Conservation (phyloP, 371 early-diverging fungal species). For the Rhizopus delemar region DNA sequence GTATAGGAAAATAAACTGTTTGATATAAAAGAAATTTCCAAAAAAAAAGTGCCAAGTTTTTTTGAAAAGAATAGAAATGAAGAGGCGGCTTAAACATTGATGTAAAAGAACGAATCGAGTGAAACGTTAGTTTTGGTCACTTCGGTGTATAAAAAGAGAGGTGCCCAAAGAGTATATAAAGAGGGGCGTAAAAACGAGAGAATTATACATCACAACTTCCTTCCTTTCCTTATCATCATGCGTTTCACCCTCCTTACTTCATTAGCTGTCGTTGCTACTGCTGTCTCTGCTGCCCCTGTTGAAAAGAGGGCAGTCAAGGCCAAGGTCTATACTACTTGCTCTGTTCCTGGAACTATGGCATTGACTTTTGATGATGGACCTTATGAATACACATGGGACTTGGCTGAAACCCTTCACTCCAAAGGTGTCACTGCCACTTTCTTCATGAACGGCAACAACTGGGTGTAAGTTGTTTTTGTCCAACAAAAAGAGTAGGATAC, state of each 20-base stretch:
- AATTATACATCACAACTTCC: no score
- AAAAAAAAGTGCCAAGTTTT: no score
- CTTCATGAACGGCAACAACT: conserved; percentile 61
- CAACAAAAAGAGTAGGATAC: no score
- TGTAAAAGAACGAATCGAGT: no score
- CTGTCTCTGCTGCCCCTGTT: conserved; percentile 22
- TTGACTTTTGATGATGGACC: conserved; percentile 73
- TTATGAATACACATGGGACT: conserved; percentile 39
- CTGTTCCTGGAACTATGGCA: conserved; percentile 35
- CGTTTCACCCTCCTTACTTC: conserved; percentile 25
- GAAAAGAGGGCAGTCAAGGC: conserved; percentile 27
- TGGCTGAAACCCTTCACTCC: conserved; percentile 51
- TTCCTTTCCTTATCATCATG: conserved; percentile 6
- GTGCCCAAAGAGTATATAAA: no score
- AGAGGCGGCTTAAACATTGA: no score
- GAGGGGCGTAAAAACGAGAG: no score
- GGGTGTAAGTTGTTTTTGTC: conserved; percentile 25
- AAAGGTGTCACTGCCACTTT: conserved; percentile 61
- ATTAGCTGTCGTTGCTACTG: conserved; percentile 23
- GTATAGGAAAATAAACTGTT: no score
- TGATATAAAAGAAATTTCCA: no score
- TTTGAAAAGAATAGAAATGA: no score
- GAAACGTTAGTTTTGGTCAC: no score
- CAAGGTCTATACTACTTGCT: conserved; percentile 28
- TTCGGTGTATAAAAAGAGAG: no score